A percentile compares a stretch with the other conserved stretches of the same genome.
These are phyloP conservation scores for Podosphaera fusca DNA, from an alignment of 2,329 filamentous ascomycete genomes.

Conservation along the genomic window DNA sequence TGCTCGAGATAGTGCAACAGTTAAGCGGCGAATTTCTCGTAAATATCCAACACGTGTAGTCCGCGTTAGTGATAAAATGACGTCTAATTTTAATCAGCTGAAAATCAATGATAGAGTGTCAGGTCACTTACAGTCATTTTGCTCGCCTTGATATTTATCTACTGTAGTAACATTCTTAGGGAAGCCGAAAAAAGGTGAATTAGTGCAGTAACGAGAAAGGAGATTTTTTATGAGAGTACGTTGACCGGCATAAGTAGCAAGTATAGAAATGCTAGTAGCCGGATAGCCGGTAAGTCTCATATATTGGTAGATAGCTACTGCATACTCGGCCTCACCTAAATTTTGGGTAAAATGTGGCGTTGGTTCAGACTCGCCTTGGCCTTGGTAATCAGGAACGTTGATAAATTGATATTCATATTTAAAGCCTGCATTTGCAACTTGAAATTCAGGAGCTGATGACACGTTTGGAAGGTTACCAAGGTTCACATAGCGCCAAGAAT, in stretches of 20 bases:
- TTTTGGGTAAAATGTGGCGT: conserved; percentile 93
- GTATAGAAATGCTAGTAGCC: conserved; percentile 47
- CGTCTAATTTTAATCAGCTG: conserved; percentile 29
- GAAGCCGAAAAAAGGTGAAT: conserved; percentile 66
- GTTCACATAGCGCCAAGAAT: conserved; percentile 75
- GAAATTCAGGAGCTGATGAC: conserved; percentile 44
- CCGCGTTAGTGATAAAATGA: conserved; percentile 80
- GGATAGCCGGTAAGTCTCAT: conserved; percentile 93
- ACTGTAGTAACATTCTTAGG: conserved; percentile 83
- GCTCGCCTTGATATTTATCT: conserved; percentile 97
- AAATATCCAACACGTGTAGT: conserved; percentile 81
- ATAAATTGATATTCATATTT: conserved; percentile 92
- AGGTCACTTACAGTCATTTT: conserved; percentile 71
- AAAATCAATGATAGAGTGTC: background rate
- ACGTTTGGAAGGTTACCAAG: conserved; percentile 63
- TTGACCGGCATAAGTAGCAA: conserved; percentile 88
- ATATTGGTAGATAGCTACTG: conserved; percentile 86
- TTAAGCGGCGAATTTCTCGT: conserved; percentile 77
- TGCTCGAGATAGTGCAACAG: conserved; percentile 81
- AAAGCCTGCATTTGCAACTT: conserved; percentile 72
- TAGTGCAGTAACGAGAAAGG: conserved; percentile 57
- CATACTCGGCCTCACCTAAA: conserved; percentile 87
- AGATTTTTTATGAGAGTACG: conserved; percentile 74
- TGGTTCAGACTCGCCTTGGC: conserved; percentile 67
- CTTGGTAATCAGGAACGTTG: conserved; percentile 83